Evolutionary conservation across 2,329 filamentous ascomycete genomes (phyloP).

Genomic region (Helminthosporium solani): DNA sequence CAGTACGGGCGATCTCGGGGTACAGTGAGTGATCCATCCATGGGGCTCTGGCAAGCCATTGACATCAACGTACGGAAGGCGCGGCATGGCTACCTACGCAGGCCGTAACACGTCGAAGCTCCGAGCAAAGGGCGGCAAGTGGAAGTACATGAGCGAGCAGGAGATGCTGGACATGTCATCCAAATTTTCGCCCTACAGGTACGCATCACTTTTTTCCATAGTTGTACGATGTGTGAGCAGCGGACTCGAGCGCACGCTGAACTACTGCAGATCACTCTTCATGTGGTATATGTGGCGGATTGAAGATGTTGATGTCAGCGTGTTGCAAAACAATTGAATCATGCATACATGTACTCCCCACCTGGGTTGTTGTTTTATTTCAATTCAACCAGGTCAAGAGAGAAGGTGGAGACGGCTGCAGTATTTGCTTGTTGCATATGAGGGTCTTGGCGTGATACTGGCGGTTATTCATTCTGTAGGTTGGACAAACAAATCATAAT

Average conservation of each 20-base stretch:
- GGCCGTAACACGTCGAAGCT: slow-evolving; percentile 82
- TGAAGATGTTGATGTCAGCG: slow-evolving; percentile 71
- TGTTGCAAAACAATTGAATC: slow-evolving; percentile 42
- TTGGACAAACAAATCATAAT: too few species aligned
- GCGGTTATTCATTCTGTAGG: too few species aligned
- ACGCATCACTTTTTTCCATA: slow-evolving; percentile 27
- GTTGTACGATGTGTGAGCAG: neutral
- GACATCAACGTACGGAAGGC: slow-evolving; percentile 40
- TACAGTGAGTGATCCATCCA: slow-evolving; percentile 61
- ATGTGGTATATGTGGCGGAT: slow-evolving; percentile 99
- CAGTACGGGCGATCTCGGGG: slow-evolving; percentile 84
- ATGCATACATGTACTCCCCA: too few species aligned
- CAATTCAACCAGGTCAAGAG: too few species aligned
- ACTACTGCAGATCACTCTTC: slow-evolving; percentile 67
- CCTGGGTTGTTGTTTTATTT: too few species aligned
- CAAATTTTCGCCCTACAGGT: slow-evolving; percentile 79
- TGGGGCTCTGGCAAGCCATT: neutral
- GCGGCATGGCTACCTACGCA: slow-evolving; percentile 86
- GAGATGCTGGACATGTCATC: slow-evolving; percentile 86
- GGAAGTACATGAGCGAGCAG: slow-evolving; percentile 94
- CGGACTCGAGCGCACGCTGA: slow-evolving; percentile 3
- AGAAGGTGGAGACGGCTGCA: slow-evolving; percentile 1
- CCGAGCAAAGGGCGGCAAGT: slow-evolving; percentile 79
- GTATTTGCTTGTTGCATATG: neutral
- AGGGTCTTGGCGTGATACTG: neutral